These are phyloP conservation scores for Beauveria medogensis DNA, from an alignment of 2,329 filamentous ascomycete genomes.

Conservation along the genomic window DNA sequence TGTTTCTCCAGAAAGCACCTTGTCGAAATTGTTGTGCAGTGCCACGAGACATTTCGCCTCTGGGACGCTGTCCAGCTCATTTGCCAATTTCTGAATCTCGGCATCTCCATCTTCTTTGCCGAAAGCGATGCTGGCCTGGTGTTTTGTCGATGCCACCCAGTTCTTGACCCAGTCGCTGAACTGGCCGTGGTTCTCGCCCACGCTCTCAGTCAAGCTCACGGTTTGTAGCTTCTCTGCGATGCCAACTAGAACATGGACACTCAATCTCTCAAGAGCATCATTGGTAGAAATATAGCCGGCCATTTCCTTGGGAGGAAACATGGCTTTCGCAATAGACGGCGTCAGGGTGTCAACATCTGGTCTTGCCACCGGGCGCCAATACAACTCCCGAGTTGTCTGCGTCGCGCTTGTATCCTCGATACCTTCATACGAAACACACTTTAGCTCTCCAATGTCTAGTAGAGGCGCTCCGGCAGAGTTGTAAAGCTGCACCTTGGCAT, in stretches of 20 bases:
- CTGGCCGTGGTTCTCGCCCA: not conserved
- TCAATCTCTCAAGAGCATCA: not conserved
- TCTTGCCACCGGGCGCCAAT: not conserved
- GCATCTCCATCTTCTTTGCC: not conserved
- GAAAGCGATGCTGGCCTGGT: not conserved
- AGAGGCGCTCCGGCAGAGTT: conserved; percentile 15
- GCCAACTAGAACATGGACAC: not conserved
- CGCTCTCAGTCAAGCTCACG: not conserved
- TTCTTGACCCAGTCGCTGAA: not conserved
- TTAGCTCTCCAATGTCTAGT: conserved; percentile 18
- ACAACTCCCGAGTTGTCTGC: not conserved
- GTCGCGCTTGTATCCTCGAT: conserved; percentile 13
- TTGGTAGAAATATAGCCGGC: not conserved
- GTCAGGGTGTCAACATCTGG: not conserved
- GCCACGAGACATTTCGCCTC: not conserved
- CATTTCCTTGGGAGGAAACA: not conserved
- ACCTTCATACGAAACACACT: conserved; percentile 17
- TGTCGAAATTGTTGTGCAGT: not conserved
- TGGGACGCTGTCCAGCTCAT: not conserved
- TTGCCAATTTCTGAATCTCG: not conserved
- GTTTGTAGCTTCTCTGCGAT: not conserved
- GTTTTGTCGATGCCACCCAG: not conserved
- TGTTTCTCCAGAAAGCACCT: not conserved
- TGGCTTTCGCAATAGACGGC: not conserved
- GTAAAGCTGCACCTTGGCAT: conserved; percentile 19